Base-by-base conservation (phyloP, 495 filamentous ascomycete genomes). In the Xylaria nigripes region DNA sequence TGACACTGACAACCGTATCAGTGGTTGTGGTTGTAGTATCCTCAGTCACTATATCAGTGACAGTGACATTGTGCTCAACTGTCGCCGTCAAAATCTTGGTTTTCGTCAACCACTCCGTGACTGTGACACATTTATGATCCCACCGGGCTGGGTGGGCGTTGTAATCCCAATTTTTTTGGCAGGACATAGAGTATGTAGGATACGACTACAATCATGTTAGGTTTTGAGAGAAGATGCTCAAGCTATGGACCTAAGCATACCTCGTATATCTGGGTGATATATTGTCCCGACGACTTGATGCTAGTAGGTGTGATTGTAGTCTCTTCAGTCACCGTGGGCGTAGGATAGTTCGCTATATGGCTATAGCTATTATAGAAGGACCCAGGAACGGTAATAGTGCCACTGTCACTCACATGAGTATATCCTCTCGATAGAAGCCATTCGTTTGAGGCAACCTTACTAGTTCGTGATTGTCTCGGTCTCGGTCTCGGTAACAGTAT, bases 41-140 rank as follows among this genome's bases (percentile, higher is more conserved):
- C n/a, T 62, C 64, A n/a, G 67, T 70, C 10, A 46, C 54, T 7
- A 61, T 61, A 6, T 57, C 56, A 19, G 60, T 48, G 23, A 40
- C n/a, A 5, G 51, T 55, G 19, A 40, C 27, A 13, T 30, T 36
- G 55, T 60, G 23, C 56, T 57, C 41, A 54, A 62, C 29, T 51
- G 68, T 71, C 15, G 1, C 12, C n/a, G 51, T 47, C 12, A 57
- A 63, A 45, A 57, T 59, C 43, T 62, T 50, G n/a, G 50, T 64
- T 3, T 61, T 56, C 0, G 68, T 70, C 10, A 36, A 36, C 8
- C 13, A 36, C 32, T 36, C 15, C 2, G 32, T 36, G 10, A 36
- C 15, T 16, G 67, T 69, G 15, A 48, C 25, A 41, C 51, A 56
- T n/a, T 40, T 13, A 18, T 40, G 36, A 5, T 40, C n/a, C 36